Evolutionary conservation across 1,139 yeast genomes (phyloP).

Genomic region (Candida tetrigidarum): DNA sequence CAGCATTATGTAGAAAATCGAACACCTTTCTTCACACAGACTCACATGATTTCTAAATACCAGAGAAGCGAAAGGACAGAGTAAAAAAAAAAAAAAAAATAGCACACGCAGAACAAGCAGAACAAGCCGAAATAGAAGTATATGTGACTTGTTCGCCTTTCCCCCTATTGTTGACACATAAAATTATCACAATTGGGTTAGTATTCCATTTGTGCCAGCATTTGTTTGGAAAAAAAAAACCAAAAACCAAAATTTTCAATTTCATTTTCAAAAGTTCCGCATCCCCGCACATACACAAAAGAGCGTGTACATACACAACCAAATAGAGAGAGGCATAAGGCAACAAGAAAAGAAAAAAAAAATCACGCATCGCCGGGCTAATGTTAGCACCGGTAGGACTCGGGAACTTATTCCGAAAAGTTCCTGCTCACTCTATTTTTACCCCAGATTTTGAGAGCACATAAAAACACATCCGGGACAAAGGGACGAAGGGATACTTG

Average conservation of each 20-base stretch:
- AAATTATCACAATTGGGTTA: too few species aligned
- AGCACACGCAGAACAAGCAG: too few species aligned
- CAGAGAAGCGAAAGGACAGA: too few species aligned
- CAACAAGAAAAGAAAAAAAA: too few species aligned
- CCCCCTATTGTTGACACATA: too few species aligned
- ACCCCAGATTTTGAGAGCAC: conserved; percentile 8
- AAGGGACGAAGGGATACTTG: neutral
- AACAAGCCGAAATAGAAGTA: too few species aligned
- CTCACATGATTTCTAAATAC: neutral
- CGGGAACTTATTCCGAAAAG: conserved; percentile 5
- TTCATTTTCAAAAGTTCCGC: conserved; percentile 3
- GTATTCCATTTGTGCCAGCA: too few species aligned
- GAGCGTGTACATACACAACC: too few species aligned
- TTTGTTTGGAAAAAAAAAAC: too few species aligned
- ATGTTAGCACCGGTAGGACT: neutral
- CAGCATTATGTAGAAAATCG: neutral
- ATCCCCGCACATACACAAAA: conserved; percentile 9
- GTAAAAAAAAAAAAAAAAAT: neutral
- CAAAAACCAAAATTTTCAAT: too few species aligned
- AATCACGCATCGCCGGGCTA: conserved; percentile 4
- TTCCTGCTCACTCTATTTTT: conserved; percentile 4
- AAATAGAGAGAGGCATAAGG: too few species aligned
- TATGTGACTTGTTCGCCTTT: too few species aligned
- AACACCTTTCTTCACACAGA: neutral
- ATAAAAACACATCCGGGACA: conserved; percentile 2